Base-by-base conservation (phyloP, 1,284 basidiomycete genomes). In the Taiwanofungus camphoratus region DNA sequence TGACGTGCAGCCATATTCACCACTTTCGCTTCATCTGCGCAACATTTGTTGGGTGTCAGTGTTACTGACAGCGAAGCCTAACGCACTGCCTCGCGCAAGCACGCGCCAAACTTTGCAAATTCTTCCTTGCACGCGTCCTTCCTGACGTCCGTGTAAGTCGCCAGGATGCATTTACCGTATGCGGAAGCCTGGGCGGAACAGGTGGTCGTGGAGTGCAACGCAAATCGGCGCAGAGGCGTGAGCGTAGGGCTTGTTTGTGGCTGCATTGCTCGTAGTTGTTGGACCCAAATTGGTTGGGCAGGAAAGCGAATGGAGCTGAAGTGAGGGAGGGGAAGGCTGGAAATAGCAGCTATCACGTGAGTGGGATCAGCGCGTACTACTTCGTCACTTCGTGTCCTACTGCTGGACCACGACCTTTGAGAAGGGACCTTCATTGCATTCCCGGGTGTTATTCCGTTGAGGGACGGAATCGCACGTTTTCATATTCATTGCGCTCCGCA, bases 151-250 rank as follows among this genome's bases (percentile, higher is more conserved):
- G 77, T 80, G 63, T 91, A 90, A 3, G 75, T 77, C 3, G 76
- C 74, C 15, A 82, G 63, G 20, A 93, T 79, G 57, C 90, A 93
- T 60, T 82, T 82, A 19, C 88, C 90, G 56, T 93, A 93, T 9
- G 61, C 66, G 7, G 76, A 68, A 22, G 89, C 89, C 52, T 89
- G 74, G 3, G 67, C 53, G 7, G 82, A 68, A 56, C 87, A 88
- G 8, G 83, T 86, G 7, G 73, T 71, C 1, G 84, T 87, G 4
- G 84, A 74, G 53, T 82, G 78, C 19, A 77, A 49, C 7, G 85
- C 86, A 20, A 88, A 65, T 16, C 76, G 73, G 46, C 75, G 70
- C 32, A 88, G 57, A 23, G 83, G 82, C 7, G 67, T 69, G 23
- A 53, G 36, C 0, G 50, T 36, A 9, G 65, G 53, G 33, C 59